Conservation (phyloP, 257 asterid genomes). For the Paulownia fortunei region DNA sequence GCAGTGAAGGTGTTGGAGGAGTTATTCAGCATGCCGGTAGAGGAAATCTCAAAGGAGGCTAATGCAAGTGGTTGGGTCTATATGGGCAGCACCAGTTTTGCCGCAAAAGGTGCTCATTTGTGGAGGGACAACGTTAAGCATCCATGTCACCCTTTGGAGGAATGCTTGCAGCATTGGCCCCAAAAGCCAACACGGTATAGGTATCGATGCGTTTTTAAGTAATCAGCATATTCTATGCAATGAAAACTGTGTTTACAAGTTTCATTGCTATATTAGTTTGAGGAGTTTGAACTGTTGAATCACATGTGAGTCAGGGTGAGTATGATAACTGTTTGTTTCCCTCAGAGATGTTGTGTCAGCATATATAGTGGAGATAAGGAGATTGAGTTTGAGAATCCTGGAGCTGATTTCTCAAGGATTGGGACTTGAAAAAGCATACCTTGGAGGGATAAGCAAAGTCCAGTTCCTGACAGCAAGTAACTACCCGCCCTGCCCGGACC, state of each 20-base stretch:
- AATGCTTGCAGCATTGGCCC: constrained; percentile 64
- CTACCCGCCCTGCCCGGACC: constrained; percentile 74
- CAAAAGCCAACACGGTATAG: constrained; percentile 54
- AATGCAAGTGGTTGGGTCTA: constrained; percentile 47
- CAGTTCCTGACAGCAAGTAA: constrained; percentile 54
- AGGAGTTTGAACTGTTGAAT: too few relatives aligned
- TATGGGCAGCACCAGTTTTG: constrained; percentile 42
- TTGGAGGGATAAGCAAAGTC: constrained; percentile 43
- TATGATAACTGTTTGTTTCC: neutral
- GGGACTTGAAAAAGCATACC: constrained; percentile 53
- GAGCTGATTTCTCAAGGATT: constrained; percentile 56
- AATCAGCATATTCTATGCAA: too few relatives aligned
- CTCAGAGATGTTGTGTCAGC: constrained; percentile 47
- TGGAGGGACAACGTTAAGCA: constrained; percentile 74
- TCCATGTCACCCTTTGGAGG: constrained; percentile 62
- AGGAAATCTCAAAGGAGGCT: constrained; percentile 50
- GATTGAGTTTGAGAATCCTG: constrained; percentile 44
- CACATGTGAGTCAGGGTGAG: too few relatives aligned
- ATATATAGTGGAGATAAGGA: constrained; percentile 46
- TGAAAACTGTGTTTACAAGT: too few relatives aligned
- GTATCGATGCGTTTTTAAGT: too few relatives aligned
- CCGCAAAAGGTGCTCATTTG: constrained; percentile 49
- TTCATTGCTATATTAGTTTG: too few relatives aligned
- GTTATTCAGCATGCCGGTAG: constrained; percentile 40
- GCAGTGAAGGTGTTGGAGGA: constrained; percentile 45